A percentile compares a stretch with the other conserved stretches of the same genome.
Evolutionary conservation across 2,329 filamentous ascomycete genomes (phyloP).

Genomic region (Fusarium lateritium): DNA sequence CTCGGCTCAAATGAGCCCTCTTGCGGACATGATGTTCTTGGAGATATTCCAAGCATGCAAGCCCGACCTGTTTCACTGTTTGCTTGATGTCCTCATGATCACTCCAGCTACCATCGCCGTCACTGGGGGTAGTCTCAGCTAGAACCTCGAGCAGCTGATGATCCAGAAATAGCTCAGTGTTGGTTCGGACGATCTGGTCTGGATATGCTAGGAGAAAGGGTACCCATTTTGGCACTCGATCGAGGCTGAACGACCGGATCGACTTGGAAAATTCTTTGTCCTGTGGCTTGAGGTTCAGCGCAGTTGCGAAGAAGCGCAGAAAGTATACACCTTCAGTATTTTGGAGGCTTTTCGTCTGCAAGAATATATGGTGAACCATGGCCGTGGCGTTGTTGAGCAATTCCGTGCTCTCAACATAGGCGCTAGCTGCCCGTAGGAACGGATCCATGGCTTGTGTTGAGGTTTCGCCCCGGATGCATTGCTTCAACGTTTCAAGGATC

Average conservation of each 20-base stretch:
- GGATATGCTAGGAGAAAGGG: conserved; percentile 65
- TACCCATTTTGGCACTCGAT: conserved; percentile 62
- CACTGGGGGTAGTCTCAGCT: conserved; percentile 30
- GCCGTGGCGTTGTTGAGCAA: conserved; percentile 53
- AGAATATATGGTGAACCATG: conserved; percentile 61
- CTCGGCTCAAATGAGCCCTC: conserved; percentile 58
- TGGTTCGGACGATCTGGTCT: conserved; percentile 59
- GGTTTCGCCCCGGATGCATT: conserved; percentile 65
- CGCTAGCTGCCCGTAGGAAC: conserved; percentile 70
- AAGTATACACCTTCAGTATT: conserved; percentile 65
- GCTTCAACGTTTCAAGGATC: conserved; percentile 68
- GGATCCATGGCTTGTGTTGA: conserved; percentile 63
- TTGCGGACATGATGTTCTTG: conserved; percentile 62
- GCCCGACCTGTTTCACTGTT: conserved; percentile 58
- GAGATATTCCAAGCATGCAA: conserved; percentile 63
- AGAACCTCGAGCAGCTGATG: conserved; percentile 59
- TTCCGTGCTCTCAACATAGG: conserved; percentile 65
- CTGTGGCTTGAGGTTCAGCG: conserved; percentile 49
- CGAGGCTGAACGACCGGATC: conserved; percentile 45
- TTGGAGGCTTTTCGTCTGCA: conserved; percentile 61
- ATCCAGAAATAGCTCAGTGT: conserved; percentile 61
- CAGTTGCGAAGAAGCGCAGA: conserved; percentile 59
- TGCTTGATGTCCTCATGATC: conserved; percentile 42
- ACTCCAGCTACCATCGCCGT: conserved; percentile 52
- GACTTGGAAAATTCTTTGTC: conserved; percentile 44